phyloP scores from a whole-genome alignment of 129 eudicot species.

The Glebionis coronaria region DNA sequence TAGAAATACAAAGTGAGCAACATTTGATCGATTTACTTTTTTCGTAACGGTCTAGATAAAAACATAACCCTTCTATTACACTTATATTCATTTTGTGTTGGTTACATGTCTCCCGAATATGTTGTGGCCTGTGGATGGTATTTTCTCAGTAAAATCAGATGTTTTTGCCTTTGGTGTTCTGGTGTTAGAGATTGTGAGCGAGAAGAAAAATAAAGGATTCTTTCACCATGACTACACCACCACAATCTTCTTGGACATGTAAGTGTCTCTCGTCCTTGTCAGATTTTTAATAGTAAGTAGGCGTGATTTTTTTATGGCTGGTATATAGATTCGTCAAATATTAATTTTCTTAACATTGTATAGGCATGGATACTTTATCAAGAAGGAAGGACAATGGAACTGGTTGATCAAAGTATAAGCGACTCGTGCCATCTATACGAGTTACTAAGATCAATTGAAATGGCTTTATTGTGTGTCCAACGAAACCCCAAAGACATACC shows the following conservation, averaged over 20 bases:
- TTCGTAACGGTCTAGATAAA: too few relatives aligned
- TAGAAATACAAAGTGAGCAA: neutral
- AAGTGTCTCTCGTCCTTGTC: too few relatives aligned
- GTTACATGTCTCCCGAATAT: slow-evolving; percentile 43
- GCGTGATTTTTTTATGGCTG: neutral
- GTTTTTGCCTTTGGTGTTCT: slow-evolving; percentile 40
- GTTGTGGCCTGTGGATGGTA: slow-evolving; percentile 40
- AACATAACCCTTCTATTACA: neutral
- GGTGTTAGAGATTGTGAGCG: slow-evolving; percentile 43
- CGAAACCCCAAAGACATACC: slow-evolving; percentile 48
- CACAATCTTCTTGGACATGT: slow-evolving; percentile 48
- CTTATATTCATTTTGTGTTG: slow-evolving; percentile 17
- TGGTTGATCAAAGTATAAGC: slow-evolving; percentile 27
- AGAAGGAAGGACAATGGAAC: slow-evolving; percentile 42
- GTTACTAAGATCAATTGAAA: slow-evolving; percentile 39
- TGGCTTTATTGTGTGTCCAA: slow-evolving; percentile 50
- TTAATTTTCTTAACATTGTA: slow-evolving; percentile 5
- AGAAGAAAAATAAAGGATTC: slow-evolving; percentile 42
- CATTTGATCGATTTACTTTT: neutral
- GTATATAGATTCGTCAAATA: neutral
- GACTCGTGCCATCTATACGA: slow-evolving; percentile 28
- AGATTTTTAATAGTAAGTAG: too few relatives aligned
- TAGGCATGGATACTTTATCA: slow-evolving; percentile 50
- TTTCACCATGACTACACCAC: slow-evolving; percentile 42
- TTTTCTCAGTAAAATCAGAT: slow-evolving; percentile 41